phyloP scores from a whole-genome alignment of 345 rosid species.

The Gynandropsis gynandra region DNA sequence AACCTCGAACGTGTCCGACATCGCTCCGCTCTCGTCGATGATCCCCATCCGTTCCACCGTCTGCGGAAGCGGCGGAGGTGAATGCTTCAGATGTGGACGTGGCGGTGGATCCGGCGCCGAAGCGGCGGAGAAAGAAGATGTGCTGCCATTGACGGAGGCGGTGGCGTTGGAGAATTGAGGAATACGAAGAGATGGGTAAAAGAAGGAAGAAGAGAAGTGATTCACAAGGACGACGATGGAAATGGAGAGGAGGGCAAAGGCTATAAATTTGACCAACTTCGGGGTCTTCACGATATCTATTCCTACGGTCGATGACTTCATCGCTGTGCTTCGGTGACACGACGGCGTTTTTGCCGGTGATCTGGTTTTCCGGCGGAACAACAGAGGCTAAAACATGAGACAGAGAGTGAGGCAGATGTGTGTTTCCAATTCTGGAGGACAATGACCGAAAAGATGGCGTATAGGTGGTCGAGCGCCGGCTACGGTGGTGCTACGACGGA shows the following conservation, averaged over 20 bases:
- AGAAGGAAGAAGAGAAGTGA: constrained; percentile 30
- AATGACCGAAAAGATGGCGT: no score
- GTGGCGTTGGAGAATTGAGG: constrained; percentile 15
- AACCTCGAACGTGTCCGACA: constrained; percentile 40
- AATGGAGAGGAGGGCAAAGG: constrained; percentile 30
- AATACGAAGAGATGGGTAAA: constrained; percentile 21
- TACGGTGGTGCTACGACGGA: no score
- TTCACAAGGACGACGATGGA: constrained; percentile 22
- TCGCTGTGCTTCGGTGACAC: background rate
- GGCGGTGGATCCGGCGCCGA: constrained; percentile 19
- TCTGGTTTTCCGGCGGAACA: background rate
- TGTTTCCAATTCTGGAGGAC: no score
- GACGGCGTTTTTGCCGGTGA: constrained; percentile 17
- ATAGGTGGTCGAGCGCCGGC: background rate
- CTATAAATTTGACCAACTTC: constrained; percentile 29
- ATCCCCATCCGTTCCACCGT: constrained; percentile 40
- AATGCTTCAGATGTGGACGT: constrained; percentile 13
- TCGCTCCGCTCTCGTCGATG: constrained; percentile 51
- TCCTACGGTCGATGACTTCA: constrained; percentile 21
- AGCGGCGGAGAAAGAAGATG: constrained; percentile 1
- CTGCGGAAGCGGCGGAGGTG: constrained; percentile 36
- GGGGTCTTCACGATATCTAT: constrained; percentile 34
- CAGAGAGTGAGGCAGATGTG: no score
- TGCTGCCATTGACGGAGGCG: background rate
- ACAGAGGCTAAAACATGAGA: constrained; percentile 1